Evolutionary conservation across 768 basidiomycete genomes (phyloP), one percentile per base, ranked within the genome.

Genomic region (Hortiboletus campestris): DNA sequence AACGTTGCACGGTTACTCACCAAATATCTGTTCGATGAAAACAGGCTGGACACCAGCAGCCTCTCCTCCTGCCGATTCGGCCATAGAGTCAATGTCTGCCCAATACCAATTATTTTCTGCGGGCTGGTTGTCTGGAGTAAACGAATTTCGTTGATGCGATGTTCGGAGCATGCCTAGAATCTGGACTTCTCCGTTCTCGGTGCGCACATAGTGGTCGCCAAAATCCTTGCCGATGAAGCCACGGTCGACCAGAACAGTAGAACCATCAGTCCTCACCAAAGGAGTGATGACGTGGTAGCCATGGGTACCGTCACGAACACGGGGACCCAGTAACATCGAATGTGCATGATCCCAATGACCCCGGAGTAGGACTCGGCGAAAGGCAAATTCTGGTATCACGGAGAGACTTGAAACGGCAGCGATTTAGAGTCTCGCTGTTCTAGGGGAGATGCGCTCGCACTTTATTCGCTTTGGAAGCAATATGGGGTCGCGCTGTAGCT

Each of bases 221-320:
- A 78, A 79, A 10, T 86, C 85, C 45, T 78, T 78, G 40, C 80
- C 68, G 25, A 99, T 81, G 71, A 98, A 98, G 0, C 97, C 97
- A 40, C 95, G 84, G 73, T 98, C 91, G 48, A 99, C 89, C 20
- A 98, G 78, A 34, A 99, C 77, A 2, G 93, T 94, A 2, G 91
- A 84, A 13, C 89, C 92, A 61, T 88, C 83, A 44, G 82, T 77
- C 43, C 96, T 86, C 32, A 87, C 67, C 43, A 99, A 78, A 1
- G 97, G 97, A 6, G 91, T 93, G 49, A 99, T 77, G 28, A 98
- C 80, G 59, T 96, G 86, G 62, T 87, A 91, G 0, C 97, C 97
- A 61, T 87, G 85, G 20, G 83, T 78, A n/a, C 93, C 91, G 53
- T 97, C 93, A 41, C 86, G 80, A n/a, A 92, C 89, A 54, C 89